Percentiles rank a stretch among this genome's conserved stretches.
Evolutionary conservation across 2,329 filamentous ascomycete species (phyloP).

Genomic region (Fusarium denticulatum): DNA sequence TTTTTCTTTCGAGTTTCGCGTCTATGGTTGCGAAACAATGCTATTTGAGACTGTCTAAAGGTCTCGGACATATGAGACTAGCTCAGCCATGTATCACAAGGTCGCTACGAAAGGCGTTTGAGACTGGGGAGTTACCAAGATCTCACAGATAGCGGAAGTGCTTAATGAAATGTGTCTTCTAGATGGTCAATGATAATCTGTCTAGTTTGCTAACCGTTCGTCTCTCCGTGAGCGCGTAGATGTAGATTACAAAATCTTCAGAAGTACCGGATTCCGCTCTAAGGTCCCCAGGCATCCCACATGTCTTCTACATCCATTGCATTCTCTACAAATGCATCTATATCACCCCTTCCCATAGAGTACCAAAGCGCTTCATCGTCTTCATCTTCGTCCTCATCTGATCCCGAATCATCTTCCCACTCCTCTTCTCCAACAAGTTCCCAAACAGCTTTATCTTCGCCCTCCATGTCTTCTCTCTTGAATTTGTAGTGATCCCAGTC

Average conservation of each 20-base stretch:
- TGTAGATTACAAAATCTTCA: not conserved
- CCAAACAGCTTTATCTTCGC: slow-evolving; percentile 20
- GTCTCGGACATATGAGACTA: not conserved
- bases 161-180: not conserved
- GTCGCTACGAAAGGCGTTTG: not conserved
- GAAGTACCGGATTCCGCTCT: not conserved
- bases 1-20: not conserved
- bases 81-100: not conserved
- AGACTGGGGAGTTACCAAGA: not conserved
- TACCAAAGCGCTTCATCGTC: not conserved
- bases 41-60: not conserved
- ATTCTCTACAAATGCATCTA: not conserved
- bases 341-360: not conserved
- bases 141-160: not conserved
- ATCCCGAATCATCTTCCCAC: slow-evolving; percentile 26
- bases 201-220: not conserved
- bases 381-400: not conserved
- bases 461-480: slow-evolving; percentile 17
- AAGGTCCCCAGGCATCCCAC: not conserved
- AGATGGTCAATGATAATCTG: not conserved
- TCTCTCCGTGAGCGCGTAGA: not conserved
- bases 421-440: slow-evolving; percentile 17
- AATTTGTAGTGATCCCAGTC: slow-evolving; percentile 32
- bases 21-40: not conserved
- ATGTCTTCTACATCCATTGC: not conserved